Base-by-base conservation (phyloP, 352 stramenopile genomes). In the Pythium aphanidermatum region DNA sequence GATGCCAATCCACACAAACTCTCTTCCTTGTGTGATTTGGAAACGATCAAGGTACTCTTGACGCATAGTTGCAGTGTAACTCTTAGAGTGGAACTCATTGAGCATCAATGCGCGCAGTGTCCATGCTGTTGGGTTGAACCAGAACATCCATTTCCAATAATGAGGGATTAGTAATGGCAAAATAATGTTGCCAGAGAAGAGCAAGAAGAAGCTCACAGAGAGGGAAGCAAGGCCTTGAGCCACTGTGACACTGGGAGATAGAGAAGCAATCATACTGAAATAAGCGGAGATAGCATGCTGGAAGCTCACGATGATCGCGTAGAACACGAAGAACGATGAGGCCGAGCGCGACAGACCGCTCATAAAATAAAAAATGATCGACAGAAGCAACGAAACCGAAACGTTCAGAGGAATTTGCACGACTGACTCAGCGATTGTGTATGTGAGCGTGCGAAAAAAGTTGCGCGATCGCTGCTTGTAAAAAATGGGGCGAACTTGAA, bases 401-500 rank as follows among this genome's bases (percentile, higher is more conserved):
- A 95, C 70, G 59, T 76, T 72, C 27, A 86, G 68, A 16, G 76
- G 62, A 12, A 81, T 61, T 54, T 78, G 65, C 17, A 87, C 63
- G 11, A 83, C 46, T 49, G 49, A 67, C 30, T 74, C 63, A 0
- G 72, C 85, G 39, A 96, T 75, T 8, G 83, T 58, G 44, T 95
- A 96, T 20, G 81, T 83, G 8, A 62, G 66, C 10, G 86, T 86
- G 3, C 81, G 74, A 54, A 93, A 96, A 48, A 96, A 97, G 67
- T 96, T 96, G 19, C 72, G 68, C 28, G 85, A 66, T 0, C 73
- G 68, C 25, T 97, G 86, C 53, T 95, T 95, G 74, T 95, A 95
- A 62, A 92, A 96, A 11, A 96, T 86, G 12, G 73, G 61, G 21
- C 87, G 79, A 23, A 94, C 38, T 68, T 72, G 53, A 58, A 83